Evolutionary conservation across 2,329 filamentous ascomycete genomes (phyloP), one percentile per base, ranked within the genome.

Genomic region (Hirsutella minnesotensis): DNA sequence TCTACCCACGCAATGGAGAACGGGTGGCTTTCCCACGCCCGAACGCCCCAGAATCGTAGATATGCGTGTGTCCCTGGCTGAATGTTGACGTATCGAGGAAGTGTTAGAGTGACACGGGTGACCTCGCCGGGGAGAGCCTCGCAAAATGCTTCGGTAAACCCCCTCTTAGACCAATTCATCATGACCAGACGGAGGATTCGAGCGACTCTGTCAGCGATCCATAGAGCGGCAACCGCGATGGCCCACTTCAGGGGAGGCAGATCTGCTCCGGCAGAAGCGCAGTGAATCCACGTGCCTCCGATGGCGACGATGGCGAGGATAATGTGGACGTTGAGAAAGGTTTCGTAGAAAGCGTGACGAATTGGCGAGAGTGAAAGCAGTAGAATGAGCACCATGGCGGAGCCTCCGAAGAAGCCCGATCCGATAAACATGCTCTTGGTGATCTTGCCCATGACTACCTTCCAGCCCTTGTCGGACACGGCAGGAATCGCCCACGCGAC

Each of bases 271-370:
- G 86, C 79, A 13, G 69, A 68, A 37, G 77, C 70, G 53, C 86
- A 79, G 66, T 96, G 92, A 31, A 89, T 68, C 74, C 81, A 92
- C 9, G 89, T 79, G 54, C 80, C 81, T 44, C 76, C 69, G 40
- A 95, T 75, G 39, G 71, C 68, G 42, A 86, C 57, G 30, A 82
- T 61, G 33, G 81, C 87, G 40, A 94, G 66, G 31, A 85, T 61
- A 52, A 94, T 88, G 65, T 96, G 92, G 24, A 83, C 64, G 58
- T 85, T 86, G 53, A 96, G 74, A 66, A 98, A 98, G 1, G 87
- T 94, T 66, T 98, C 92, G 67, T 98, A 98, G 60, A 95, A 95
- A 33, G 89, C 88, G 62, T 95, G 90, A 47, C 92, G 81, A 41
- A 98, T 58, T 0, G 88, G 83, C 3, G 87, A 90, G 42, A 84